Evolutionary conservation across 495 filamentous ascomycete genomes (phyloP), one percentile per base, ranked within the genome.

Genomic region (Penicillium parvum): DNA sequence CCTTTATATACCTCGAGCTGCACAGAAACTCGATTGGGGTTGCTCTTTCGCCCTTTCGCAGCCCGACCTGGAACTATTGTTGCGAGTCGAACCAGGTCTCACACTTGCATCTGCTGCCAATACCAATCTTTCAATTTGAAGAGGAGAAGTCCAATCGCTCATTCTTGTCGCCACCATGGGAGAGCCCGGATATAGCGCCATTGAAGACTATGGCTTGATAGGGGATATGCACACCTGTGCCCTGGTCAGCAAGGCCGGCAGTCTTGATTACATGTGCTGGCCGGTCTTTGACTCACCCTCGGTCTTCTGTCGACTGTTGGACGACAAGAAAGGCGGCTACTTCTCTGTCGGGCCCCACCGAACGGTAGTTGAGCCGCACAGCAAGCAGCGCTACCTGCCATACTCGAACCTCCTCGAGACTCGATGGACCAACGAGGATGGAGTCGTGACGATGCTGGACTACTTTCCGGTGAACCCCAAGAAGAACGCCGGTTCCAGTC

Each of bases 211-310:
- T 71, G 84, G 84, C 21, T 66, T 88, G 46, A 84, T 86, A 55
- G 83, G 84, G 10, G 85, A 86, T 54, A 85, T 86, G 83, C 72
- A 79, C 52, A 86, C 84, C n/a, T 84, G 80, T 64, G 83, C 84
- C 16, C 65, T 88, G 19, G 74, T 85, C 22, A 81, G 79, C 56
- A 81, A 84, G 54, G 79, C 81, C 46, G 83, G 84, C 10, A 82
- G 79, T 49, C 55, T 86, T 50, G 83, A 86, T 60, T 86, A 77
- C 51, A 84, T 88, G 81, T 88, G 84, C 57, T 88, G 84, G 82
- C 81, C 81, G 5, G 78, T 82, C 38, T 84, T 83, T 42, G 79
- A 83, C 59, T 84, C 81, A 1, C 79, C 81, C 1, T 73, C 77
- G 0, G 63, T 84, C 40, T 85, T 84, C 58, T 83, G 81, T 55